A percentile compares a stretch with the other conserved stretches of the same genome.
Conservation (phyloP, 352 stramenopile species). For the Phytopythium vexans region DNA sequence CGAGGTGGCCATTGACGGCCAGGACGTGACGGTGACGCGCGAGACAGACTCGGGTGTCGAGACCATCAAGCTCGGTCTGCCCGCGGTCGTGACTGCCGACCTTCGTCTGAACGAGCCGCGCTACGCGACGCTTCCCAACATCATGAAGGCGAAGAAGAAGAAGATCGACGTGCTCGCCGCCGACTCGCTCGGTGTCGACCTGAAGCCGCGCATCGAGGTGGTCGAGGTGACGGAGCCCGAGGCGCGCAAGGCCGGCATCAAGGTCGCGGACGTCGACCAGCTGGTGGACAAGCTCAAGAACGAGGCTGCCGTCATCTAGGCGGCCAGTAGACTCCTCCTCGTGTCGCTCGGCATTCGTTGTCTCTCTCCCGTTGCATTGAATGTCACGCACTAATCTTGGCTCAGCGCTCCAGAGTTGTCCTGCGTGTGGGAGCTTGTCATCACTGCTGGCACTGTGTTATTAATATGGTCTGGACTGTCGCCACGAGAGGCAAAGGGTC, state of each 20-base stretch:
- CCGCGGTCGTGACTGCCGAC: conserved; percentile 97
- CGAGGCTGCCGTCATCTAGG: conserved; percentile 89
- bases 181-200: conserved; percentile 71
- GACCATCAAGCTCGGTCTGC: conserved; percentile 85
- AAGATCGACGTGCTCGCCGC: conserved; percentile 80
- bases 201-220: conserved; percentile 67
- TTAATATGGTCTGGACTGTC: too few relatives aligned
- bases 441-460: too few relatives aligned
- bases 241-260: conserved; percentile 92
- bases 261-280: conserved; percentile 93
- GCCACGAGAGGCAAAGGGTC: too few relatives aligned
- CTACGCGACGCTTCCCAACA: conserved; percentile 99
- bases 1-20: conserved; percentile 74
- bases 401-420: too few relatives aligned
- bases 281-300: conserved; percentile 97
- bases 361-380: too few relatives aligned
- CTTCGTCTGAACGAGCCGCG: conserved; percentile 98
- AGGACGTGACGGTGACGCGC: conserved; percentile 81
- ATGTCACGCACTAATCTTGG: too few relatives aligned
- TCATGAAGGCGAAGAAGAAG: conserved; percentile 99
- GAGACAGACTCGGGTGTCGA: conserved; percentile 95
- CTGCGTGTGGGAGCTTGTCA: too few relatives aligned
- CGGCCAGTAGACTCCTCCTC: background rate
- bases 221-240: conserved; percentile 92
- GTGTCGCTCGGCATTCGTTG: too few relatives aligned